Conservation (phyloP, 768 basidiomycete species). For the Amanita muscaria region DNA sequence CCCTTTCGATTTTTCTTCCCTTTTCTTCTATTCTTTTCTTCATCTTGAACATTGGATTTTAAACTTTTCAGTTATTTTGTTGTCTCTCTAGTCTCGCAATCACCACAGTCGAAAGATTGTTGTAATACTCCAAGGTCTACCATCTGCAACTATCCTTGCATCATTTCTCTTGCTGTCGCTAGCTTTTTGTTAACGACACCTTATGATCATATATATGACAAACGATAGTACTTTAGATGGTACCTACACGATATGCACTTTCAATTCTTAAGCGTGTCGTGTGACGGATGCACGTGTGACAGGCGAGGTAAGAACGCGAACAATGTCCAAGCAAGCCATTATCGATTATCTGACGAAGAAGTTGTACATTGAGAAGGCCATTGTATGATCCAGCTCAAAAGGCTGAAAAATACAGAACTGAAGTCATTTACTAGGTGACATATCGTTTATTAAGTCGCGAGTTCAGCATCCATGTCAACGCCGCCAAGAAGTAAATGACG, state of each 20-base stretch:
- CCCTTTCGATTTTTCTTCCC: neutral
- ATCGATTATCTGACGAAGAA: conserved; percentile 44
- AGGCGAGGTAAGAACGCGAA: neutral
- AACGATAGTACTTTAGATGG: neutral
- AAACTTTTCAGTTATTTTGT: conserved; percentile 1
- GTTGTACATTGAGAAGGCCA: conserved; percentile 40
- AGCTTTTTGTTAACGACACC: conserved; percentile 1
- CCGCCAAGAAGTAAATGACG: conserved; percentile 60
- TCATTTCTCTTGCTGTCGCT: conserved; percentile 3
- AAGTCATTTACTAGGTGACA: conserved; percentile 51
- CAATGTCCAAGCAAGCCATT: conserved; percentile 35
- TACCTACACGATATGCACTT: too few relatives aligned
- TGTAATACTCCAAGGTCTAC: neutral
- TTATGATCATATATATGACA: conserved; percentile 4
- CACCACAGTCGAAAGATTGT: conserved; percentile 1
- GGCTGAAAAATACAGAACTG: neutral
- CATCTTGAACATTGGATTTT: neutral
- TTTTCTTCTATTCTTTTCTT: neutral
- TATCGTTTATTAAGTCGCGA: conserved; percentile 69
- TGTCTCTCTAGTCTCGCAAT: conserved; percentile 1
- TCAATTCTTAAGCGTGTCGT: too few relatives aligned
- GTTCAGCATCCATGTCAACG: conserved; percentile 64
- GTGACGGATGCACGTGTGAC: neutral
- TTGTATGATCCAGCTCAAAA: conserved; percentile 24
- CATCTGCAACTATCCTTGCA: conserved; percentile 1